Percentiles rank a stretch among this genome's conserved stretches.
phyloP scores from a whole-genome alignment of 768 basidiomycete species.

The Russula sp. region DNA sequence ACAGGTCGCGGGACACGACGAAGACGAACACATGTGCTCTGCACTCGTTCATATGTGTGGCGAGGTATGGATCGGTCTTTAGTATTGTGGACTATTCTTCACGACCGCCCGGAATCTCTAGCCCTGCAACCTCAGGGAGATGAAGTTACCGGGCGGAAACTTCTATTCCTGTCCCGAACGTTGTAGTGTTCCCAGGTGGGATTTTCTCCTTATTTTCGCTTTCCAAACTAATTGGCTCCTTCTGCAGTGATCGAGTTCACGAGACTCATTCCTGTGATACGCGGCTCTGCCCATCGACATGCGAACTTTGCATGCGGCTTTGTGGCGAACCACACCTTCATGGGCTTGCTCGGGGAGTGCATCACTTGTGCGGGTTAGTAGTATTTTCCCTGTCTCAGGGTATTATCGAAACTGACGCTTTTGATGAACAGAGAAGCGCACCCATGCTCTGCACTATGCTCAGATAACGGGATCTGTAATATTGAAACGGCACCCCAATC shows the following conservation, averaged over 20 bases:
- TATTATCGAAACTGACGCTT: not conserved
- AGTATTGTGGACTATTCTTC: not conserved
- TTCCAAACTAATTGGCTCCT: not conserved
- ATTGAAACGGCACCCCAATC: constrained; percentile 59
- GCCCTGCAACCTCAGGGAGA: constrained; percentile 24
- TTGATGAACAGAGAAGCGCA: constrained; percentile 47
- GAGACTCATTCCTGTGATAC: constrained; percentile 49
- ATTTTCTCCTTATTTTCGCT: not conserved
- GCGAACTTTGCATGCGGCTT: constrained; percentile 54
- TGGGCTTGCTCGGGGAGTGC: constrained; percentile 40
- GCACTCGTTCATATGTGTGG: constrained; percentile 56
- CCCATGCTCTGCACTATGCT: constrained; percentile 44
- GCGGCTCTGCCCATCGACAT: constrained; percentile 51
- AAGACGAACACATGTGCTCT: constrained; percentile 52
- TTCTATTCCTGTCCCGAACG: constrained; percentile 21
- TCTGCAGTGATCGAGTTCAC: constrained; percentile 46
- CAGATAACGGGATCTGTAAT: constrained; percentile 51
- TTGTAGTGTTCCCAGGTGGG: constrained; percentile 21
- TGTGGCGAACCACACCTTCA: constrained; percentile 54
- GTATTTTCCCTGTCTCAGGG: constrained; percentile 20
- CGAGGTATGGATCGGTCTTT: constrained; percentile 39
- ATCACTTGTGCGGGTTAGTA: constrained; percentile 58
- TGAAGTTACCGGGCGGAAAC: constrained; percentile 11
- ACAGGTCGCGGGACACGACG: constrained; percentile 50
- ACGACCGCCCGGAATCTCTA: not conserved